Conservation (phyloP, 129 eudicot genomes). For the Tanacetum coccineum region DNA sequence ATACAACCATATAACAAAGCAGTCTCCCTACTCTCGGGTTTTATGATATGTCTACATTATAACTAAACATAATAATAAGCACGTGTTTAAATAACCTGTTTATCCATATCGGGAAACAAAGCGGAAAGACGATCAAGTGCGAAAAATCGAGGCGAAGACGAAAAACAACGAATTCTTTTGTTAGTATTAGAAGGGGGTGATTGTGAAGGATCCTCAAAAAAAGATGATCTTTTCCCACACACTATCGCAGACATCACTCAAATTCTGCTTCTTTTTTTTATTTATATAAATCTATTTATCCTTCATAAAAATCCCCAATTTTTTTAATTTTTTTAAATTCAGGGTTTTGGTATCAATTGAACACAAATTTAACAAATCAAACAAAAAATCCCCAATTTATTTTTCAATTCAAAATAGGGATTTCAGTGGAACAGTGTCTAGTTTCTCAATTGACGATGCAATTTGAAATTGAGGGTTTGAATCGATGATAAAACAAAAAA, state of each 20-base stretch:
- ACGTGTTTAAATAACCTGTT: constrained; percentile 41
- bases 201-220: constrained; percentile 56
- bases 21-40: too few species aligned
- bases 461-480: too few species aligned
- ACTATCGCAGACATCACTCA: constrained; percentile 73
- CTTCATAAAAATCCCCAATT: constrained; percentile 21
- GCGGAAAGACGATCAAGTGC: constrained; percentile 60
- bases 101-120: constrained; percentile 85
- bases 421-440: too few species aligned
- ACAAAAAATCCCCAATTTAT: not conserved
- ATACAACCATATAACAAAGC: too few species aligned
- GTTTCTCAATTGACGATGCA: too few species aligned
- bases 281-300: too few species aligned
- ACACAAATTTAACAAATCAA: not conserved
- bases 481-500: not conserved
- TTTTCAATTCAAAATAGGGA: too few species aligned
- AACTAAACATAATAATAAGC: too few species aligned
- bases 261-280: constrained; percentile 8
- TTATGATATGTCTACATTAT: too few species aligned
- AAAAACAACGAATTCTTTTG: constrained; percentile 65
- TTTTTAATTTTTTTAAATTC: too few species aligned
- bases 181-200: constrained; percentile 53
- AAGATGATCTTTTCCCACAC: constrained; percentile 77
- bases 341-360: too few species aligned
- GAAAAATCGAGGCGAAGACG: constrained; percentile 29